A percentile compares a stretch with the other conserved stretches of the same genome.
phyloP scores from a whole-genome alignment of 306 rosid genomes.

The Argentina anserina region DNA sequence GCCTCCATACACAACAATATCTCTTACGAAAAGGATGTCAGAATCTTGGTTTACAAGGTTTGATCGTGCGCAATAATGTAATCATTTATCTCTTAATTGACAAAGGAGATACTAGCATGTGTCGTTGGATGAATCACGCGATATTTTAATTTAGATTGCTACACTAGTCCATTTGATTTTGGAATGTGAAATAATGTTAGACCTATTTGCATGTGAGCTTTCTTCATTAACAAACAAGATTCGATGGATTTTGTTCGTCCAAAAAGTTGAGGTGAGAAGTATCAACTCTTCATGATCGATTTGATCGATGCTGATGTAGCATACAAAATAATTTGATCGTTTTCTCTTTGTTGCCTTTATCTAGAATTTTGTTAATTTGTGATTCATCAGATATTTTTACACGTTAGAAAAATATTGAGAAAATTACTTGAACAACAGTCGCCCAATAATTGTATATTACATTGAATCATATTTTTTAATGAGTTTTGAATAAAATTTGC shows the following conservation, averaged over 20 bases:
- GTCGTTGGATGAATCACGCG: neutral
- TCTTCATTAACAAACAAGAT: neutral
- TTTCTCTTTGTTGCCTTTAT: too few relatives aligned
- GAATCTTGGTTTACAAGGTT: slow-evolving; percentile 14
- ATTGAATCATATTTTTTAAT: too few relatives aligned
- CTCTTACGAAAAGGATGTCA: neutral
- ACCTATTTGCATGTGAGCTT: neutral
- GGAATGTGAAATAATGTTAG: neutral
- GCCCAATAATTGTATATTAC: too few relatives aligned
- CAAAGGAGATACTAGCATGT: neutral
- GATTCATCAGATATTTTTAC: too few relatives aligned
- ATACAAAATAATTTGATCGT: too few relatives aligned
- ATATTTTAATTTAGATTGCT: slow-evolving; percentile 2
- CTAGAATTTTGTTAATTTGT: neutral
- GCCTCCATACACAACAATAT: neutral
- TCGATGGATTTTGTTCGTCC: neutral
- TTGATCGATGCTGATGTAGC: too few relatives aligned
- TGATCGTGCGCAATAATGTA: slow-evolving; percentile 1
- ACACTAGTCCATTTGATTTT: neutral
- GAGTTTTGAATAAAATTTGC: too few relatives aligned
- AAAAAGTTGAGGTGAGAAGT: neutral
- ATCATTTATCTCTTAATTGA: neutral
- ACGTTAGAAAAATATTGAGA: too few relatives aligned
- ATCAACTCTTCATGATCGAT: too few relatives aligned
- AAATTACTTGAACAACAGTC: too few relatives aligned